A percentile compares a stretch with the other conserved stretches of the same genome.
phyloP scores from a whole-genome alignment of 768 basidiomycete genomes.

The Boletellus sp. region DNA sequence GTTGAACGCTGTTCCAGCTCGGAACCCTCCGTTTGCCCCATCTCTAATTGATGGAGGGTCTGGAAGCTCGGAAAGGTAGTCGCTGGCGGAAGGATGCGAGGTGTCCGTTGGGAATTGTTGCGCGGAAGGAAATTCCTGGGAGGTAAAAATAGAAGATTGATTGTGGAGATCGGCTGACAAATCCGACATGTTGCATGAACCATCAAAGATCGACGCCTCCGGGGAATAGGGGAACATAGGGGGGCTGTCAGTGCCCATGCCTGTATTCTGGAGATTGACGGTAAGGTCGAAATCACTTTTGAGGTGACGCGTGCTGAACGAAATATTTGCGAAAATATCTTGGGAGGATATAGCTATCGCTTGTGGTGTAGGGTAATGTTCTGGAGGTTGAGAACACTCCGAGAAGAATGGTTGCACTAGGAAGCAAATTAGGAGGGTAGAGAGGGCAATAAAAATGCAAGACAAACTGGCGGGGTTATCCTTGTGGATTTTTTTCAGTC shows the following conservation, averaged over 20 bases:
- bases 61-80: conserved; percentile 13
- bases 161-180: conserved; percentile 7
- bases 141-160: neutral
- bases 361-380: conserved; percentile 7
- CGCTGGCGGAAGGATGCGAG: conserved; percentile 1
- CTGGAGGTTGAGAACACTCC: conserved; percentile 17
- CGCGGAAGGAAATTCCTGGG: conserved; percentile 9
- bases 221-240: conserved; percentile 5
- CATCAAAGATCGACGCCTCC: conserved; percentile 3
- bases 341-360: conserved; percentile 2
- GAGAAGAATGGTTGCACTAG: conserved; percentile 27
- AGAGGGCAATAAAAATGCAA: neutral
- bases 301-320: conserved; percentile 8
- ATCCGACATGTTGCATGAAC: neutral
- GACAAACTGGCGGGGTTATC: conserved; percentile 33
- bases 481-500: conserved; percentile 34
- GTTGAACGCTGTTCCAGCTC: conserved; percentile 9
- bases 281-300: conserved; percentile 13
- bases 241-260: neutral
- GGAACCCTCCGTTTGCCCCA: conserved; percentile 7
- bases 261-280: conserved; percentile 5
- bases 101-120: conserved; percentile 5
- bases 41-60: conserved; percentile 15
- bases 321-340: conserved; percentile 7
- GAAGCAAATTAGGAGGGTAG: neutral